phyloP scores from a whole-genome alignment of 148 eudicot species.

The Vaccinium macrocarpon region DNA sequence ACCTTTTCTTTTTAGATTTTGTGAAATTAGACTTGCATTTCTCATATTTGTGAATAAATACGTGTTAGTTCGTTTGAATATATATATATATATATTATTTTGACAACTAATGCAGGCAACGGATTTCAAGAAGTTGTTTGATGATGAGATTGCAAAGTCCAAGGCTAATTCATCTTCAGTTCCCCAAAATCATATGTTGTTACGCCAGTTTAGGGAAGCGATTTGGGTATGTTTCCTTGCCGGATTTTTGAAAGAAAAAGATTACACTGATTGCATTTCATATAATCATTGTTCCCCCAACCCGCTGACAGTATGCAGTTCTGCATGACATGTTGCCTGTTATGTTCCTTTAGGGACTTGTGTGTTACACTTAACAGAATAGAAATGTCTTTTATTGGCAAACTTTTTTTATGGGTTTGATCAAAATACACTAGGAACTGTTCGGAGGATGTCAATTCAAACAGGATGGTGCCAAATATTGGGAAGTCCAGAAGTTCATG shows the following conservation, averaged over 20 bases:
- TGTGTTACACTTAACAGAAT: not conserved
- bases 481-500: not conserved
- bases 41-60: not conserved
- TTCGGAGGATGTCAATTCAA: not conserved
- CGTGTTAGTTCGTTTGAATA: not conserved
- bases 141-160: slow-evolving; percentile 47
- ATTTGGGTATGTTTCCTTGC: slow-evolving; percentile 63
- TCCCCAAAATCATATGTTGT: slow-evolving; percentile 40
- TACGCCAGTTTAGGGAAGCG: slow-evolving; percentile 80
- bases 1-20: not conserved
- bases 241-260: not conserved
- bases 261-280: not conserved
- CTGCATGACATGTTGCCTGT: not conserved
- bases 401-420: not conserved
- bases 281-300: not conserved
- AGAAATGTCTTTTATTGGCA: not conserved
- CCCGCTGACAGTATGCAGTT: not conserved
- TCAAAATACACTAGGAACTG: not conserved
- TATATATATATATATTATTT: not conserved
- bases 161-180: slow-evolving; percentile 41
- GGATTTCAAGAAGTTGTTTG: slow-evolving; percentile 57
- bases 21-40: not conserved
- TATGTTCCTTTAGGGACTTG: not conserved
- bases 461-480: not conserved
- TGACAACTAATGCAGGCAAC: slow-evolving; percentile 44